Evolutionary conservation across 768 basidiomycete species (phyloP).

Genomic region (Candolleomyces aberdarensis): DNA sequence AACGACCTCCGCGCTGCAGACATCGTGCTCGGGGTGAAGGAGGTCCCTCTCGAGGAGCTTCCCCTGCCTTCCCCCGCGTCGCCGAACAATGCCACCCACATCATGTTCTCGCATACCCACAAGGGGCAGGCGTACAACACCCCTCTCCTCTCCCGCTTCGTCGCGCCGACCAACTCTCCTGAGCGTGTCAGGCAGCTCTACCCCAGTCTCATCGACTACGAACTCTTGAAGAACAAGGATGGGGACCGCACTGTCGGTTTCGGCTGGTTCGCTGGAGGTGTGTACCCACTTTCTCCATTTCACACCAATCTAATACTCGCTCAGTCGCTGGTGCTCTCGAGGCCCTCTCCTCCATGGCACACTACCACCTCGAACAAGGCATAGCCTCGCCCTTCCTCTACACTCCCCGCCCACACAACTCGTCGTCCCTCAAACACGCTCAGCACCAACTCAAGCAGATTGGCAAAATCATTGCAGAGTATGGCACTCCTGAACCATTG

Average conservation of each 20-base stretch:
- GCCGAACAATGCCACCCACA: slow-evolving; percentile 53
- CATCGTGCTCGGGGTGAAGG: slow-evolving; percentile 87
- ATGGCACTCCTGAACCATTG: slow-evolving; percentile 58
- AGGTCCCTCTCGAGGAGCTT: slow-evolving; percentile 69
- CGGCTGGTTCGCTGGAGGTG: slow-evolving; percentile 91
- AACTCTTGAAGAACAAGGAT: slow-evolving; percentile 59
- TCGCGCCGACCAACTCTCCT: slow-evolving; percentile 22
- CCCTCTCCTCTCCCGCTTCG: slow-evolving; percentile 66
- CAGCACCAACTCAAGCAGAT: slow-evolving; percentile 53
- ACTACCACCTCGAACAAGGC: slow-evolving; percentile 74
- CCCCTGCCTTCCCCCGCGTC: slow-evolving; percentile 22
- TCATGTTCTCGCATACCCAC: slow-evolving; percentile 92
- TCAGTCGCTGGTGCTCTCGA: slow-evolving; percentile 84
- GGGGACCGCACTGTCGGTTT: slow-evolving; percentile 85
- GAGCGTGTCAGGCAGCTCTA: slow-evolving; percentile 13
- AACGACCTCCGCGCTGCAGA: slow-evolving; percentile 59
- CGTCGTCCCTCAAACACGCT: slow-evolving; percentile 52
- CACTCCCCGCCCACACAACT: slow-evolving; percentile 74
- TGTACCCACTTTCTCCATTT: slow-evolving; percentile 15
- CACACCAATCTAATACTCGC: neutral
- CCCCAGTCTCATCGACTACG: slow-evolving; percentile 78
- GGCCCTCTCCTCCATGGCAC: slow-evolving; percentile 74
- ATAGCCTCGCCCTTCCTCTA: slow-evolving; percentile 84
- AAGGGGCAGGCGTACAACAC: slow-evolving; percentile 90
- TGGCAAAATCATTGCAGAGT: slow-evolving; percentile 49